These are phyloP conservation scores for Cyclotella atomus DNA, from an alignment of 108 stramenopile species.

Conservation along the genomic window DNA sequence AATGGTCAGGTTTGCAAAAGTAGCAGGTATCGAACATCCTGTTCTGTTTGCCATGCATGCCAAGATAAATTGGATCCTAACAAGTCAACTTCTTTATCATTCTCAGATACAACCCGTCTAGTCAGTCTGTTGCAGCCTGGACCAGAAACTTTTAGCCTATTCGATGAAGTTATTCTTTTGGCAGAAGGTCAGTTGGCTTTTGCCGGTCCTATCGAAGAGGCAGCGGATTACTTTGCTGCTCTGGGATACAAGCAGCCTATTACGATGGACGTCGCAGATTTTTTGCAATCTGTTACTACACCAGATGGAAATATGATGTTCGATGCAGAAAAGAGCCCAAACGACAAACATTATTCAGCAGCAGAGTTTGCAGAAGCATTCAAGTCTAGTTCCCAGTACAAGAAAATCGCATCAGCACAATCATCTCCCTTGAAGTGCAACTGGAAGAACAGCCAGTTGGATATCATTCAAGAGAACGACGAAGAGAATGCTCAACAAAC, in stretches of 20 bases:
- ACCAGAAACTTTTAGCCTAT: slow-evolving; percentile 89
- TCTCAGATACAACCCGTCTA: slow-evolving; percentile 70
- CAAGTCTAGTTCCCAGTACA: slow-evolving; percentile 17
- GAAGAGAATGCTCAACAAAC: not conserved
- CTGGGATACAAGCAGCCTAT: slow-evolving; percentile 72
- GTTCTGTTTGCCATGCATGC: too few species aligned
- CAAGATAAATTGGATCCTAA: too few species aligned
- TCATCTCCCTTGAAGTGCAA: slow-evolving; percentile 13
- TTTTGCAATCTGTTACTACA: slow-evolving; percentile 70
- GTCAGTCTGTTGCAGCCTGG: slow-evolving; percentile 92
- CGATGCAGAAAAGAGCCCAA: slow-evolving; percentile 26
- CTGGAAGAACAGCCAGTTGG: slow-evolving; percentile 19
- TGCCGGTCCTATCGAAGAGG: slow-evolving; percentile 79
- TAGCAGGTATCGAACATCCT: too few species aligned
- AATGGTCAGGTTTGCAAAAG: slow-evolving; percentile 51
- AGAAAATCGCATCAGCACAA: slow-evolving; percentile 28
- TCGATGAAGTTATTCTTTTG: slow-evolving; percentile 76
- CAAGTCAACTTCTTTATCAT: too few species aligned
- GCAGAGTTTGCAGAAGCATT: slow-evolving; percentile 42
- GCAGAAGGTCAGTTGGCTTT: slow-evolving; percentile 84
- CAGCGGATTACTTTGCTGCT: slow-evolving; percentile 73
- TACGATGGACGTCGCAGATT: slow-evolving; percentile 86
- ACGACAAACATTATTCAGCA: slow-evolving; percentile 46
- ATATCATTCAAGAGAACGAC: slow-evolving; percentile 17
- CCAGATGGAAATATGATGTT: slow-evolving; percentile 48